Conservation (phyloP, 2,329 filamentous ascomycete species). For the Verticillium alfalfae region DNA sequence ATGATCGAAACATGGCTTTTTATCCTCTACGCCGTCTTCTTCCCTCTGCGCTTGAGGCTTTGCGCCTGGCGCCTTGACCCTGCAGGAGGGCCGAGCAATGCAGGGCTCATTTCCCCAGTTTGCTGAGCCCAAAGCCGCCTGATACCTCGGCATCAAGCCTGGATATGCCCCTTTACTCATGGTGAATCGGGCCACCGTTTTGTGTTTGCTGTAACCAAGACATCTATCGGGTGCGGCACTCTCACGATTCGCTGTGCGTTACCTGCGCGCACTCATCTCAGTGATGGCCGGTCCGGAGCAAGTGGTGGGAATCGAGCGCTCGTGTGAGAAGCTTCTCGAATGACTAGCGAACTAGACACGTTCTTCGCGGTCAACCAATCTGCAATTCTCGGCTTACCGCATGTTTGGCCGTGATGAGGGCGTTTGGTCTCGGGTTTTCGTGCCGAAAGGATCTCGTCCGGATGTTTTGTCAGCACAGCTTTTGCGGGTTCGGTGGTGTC, state of each 20-base stretch:
- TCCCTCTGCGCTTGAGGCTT: neutral
- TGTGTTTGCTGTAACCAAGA: neutral
- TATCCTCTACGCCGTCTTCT: too few species aligned
- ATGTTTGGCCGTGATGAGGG: neutral
- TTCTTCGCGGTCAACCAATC: neutral
- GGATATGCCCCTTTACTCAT: neutral
- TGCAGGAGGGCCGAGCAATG: neutral
- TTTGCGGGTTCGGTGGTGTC: neutral
- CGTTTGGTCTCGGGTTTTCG: neutral
- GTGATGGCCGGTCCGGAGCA: neutral
- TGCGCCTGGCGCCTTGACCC: neutral
- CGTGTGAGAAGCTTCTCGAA: neutral
- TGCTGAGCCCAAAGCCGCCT: neutral
- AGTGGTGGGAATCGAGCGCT: neutral
- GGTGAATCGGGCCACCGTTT: neutral
- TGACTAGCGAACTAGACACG: neutral
- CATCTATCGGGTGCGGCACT: neutral
- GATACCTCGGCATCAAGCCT: neutral
- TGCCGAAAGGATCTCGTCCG: neutral
- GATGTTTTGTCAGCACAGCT: neutral
- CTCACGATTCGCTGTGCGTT: neutral
- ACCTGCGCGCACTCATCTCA: neutral
- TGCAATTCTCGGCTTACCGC: neutral
- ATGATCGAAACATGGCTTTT: too few species aligned
- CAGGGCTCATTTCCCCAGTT: neutral